Conservation (phyloP, 2,329 filamentous ascomycete genomes). For the Stagonosporopsis tanaceti region DNA sequence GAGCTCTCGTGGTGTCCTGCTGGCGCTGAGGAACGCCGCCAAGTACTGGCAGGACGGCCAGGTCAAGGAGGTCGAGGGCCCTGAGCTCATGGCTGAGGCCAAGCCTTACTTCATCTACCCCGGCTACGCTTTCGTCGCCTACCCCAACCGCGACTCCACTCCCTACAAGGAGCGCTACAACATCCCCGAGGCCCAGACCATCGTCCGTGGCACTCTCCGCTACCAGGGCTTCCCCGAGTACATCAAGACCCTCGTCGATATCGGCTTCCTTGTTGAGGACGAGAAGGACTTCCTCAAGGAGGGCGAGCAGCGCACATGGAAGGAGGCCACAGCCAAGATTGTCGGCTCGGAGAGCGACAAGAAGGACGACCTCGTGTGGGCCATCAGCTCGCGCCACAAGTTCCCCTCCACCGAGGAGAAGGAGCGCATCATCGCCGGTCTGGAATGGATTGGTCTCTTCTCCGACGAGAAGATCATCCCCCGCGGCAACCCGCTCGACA, state of each 20-base stretch:
- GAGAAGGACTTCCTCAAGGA: constrained; percentile 69
- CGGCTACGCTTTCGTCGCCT: constrained; percentile 87
- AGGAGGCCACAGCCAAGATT: constrained; percentile 81
- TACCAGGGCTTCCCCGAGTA: constrained; percentile 93
- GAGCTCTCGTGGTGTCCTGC: constrained; percentile 80
- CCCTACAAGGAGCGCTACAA: constrained; percentile 87
- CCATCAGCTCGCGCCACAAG: constrained; percentile 77
- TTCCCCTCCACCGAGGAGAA: constrained; percentile 75
- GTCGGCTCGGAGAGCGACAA: constrained; percentile 71
- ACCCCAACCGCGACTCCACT: constrained; percentile 91
- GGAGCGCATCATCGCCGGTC: constrained; percentile 72
- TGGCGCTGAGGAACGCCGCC: constrained; percentile 86
- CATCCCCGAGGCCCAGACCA: constrained; percentile 89
- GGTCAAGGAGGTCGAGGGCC: constrained; percentile 63
- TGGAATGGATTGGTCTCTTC: constrained; percentile 76
- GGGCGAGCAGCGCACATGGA: constrained; percentile 73
- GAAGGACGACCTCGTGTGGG: constrained; percentile 74
- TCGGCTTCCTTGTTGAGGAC: constrained; percentile 84
- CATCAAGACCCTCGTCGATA: constrained; percentile 84
- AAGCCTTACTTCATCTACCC: constrained; percentile 93
- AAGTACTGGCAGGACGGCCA: constrained; percentile 83
- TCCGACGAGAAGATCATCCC: constrained; percentile 74
- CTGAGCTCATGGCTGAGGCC: constrained; percentile 83
- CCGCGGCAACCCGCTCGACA: constrained; percentile 82
- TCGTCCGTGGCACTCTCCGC: constrained; percentile 83